Percentiles rank a stretch among this genome's conserved stretches.
phyloP scores from a whole-genome alignment of 2,329 filamentous ascomycete genomes.

The Curvularia verruculosa region DNA sequence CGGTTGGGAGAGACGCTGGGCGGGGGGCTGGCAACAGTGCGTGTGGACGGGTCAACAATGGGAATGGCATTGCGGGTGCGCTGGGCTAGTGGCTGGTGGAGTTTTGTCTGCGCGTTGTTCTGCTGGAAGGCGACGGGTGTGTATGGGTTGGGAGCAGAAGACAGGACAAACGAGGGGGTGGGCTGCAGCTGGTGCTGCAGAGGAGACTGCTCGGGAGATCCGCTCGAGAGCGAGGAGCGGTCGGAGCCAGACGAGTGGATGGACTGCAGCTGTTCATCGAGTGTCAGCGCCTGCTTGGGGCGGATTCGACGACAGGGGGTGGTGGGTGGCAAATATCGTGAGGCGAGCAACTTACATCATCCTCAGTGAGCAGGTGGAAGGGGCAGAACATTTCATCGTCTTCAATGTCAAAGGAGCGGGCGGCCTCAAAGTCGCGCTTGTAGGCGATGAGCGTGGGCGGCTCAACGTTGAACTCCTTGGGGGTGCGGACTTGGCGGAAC shows the following conservation, averaged over 20 bases:
- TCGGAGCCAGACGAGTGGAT: slow-evolving; percentile 90
- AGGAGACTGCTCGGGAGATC: slow-evolving; percentile 89
- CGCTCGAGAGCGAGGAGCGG: slow-evolving; percentile 91
- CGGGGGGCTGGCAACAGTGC: slow-evolving; percentile 88
- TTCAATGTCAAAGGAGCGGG: slow-evolving; percentile 91
- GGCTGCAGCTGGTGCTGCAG: slow-evolving; percentile 80
- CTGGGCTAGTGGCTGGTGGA: slow-evolving; percentile 88
- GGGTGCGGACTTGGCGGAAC: slow-evolving; percentile 81
- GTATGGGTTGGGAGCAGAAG: slow-evolving; percentile 62
- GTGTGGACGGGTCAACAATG: slow-evolving; percentile 94
- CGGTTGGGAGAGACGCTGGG: slow-evolving; percentile 70
- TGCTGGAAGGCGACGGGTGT: slow-evolving; percentile 67
- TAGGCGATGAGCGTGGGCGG: slow-evolving; percentile 77
- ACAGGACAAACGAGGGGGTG: slow-evolving; percentile 75
- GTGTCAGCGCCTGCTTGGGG: slow-evolving; percentile 40
- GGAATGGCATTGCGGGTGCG: slow-evolving; percentile 94
- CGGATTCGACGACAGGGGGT: slow-evolving; percentile 29
- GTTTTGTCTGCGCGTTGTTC: slow-evolving; percentile 67
- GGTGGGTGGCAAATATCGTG: slow-evolving; percentile 30
- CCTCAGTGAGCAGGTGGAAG: slow-evolving; percentile 82
- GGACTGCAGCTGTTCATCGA: slow-evolving; percentile 73
- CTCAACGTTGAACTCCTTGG: slow-evolving; percentile 80
- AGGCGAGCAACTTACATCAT: slow-evolving; percentile 69
- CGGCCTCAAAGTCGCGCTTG: slow-evolving; percentile 86
- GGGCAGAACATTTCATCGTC: slow-evolving; percentile 97